Base-by-base conservation (phyloP, 192 early-diverging fungal species). In the Dimargaris xerosporica region DNA sequence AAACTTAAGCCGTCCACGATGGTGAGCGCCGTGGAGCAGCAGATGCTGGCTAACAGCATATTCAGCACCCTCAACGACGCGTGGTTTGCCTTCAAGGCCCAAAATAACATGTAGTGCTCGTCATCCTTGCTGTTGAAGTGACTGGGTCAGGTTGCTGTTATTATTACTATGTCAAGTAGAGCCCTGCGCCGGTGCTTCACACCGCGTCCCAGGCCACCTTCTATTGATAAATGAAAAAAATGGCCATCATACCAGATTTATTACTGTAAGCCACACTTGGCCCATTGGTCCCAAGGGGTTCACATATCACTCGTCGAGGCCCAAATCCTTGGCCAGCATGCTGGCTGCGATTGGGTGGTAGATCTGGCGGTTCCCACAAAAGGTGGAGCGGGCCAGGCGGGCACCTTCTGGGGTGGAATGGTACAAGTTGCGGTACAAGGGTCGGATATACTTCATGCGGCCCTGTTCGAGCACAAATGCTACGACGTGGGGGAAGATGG, bases 281-380 rank as follows among this genome's bases (percentile, higher is more conserved):
- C 34, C 34, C 34, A 39, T 39, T 39, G 7, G 34, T 7, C 34
- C 34, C n/a, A n/a, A 39, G 7, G 34, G 34, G 2, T 39, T 2
- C 34, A 39, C 34, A 7, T 1, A 56, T 43, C 44, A 62, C 30
- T 65, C 41, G 43, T 7, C 50, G 17, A 82, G 65, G 2, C 75
- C 84, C 44, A 93, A 73, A 67, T 96, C 93, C 72, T 88, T 93
- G 48, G 80, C 83, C n/a, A 98, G 88, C 87, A 94, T 82, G 31
- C 69, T 70, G 29, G 86, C 81, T 30, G 87, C 88, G 67, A 99
- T 99, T 12, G 96, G 96, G 59, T 99, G 96, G 68, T 97, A 99
- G 65, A 91, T 91, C 0, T 70, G 69, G 47, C 78, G 80, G 69
- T 91, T 69, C 62, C 87, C 69, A 70, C 75, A 39, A 70, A 93